These are phyloP conservation scores for Brasenia schreberi DNA, from an alignment of 164 flowering plant genomes.

Conservation along the genomic window DNA sequence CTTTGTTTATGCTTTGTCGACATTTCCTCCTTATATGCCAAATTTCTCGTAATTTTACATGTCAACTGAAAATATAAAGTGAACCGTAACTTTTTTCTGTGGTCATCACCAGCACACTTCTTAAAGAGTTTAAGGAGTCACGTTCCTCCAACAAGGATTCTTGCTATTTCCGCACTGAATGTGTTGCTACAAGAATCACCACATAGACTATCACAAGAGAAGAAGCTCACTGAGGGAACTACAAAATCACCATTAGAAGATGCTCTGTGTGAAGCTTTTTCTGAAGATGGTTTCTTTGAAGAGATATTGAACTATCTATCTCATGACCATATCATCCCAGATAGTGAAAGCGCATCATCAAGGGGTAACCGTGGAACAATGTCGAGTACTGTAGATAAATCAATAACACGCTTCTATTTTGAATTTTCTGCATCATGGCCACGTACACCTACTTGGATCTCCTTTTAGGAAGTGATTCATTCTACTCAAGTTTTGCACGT, in stretches of 20 bases:
- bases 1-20: background rate
- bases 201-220: conserved; percentile 35
- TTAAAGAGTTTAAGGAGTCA: conserved; percentile 77
- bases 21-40: background rate
- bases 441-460: conserved; percentile 95
- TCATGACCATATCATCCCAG: conserved; percentile 77
- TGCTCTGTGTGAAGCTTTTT: conserved; percentile 55
- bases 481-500: conserved; percentile 82
- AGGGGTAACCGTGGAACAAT: conserved; percentile 56
- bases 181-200: conserved; percentile 81
- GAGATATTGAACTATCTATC: conserved; percentile 80
- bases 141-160: conserved; percentile 96
- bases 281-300: conserved; percentile 70
- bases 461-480: conserved; percentile 71
- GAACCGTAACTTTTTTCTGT: background rate
- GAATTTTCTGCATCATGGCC: conserved; percentile 98
- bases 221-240: conserved; percentile 15
- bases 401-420: conserved; percentile 87
- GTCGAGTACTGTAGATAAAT: conserved; percentile 75
- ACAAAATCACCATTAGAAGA: conserved; percentile 65
- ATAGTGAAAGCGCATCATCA: conserved; percentile 54
- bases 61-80: background rate
- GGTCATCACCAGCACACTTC: conserved; percentile 58
- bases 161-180: conserved; percentile 92
- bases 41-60: background rate